Evolutionary conservation across 2,329 filamentous ascomycete species (phyloP).

Genomic region (Colletotrichum tamarilloi): DNA sequence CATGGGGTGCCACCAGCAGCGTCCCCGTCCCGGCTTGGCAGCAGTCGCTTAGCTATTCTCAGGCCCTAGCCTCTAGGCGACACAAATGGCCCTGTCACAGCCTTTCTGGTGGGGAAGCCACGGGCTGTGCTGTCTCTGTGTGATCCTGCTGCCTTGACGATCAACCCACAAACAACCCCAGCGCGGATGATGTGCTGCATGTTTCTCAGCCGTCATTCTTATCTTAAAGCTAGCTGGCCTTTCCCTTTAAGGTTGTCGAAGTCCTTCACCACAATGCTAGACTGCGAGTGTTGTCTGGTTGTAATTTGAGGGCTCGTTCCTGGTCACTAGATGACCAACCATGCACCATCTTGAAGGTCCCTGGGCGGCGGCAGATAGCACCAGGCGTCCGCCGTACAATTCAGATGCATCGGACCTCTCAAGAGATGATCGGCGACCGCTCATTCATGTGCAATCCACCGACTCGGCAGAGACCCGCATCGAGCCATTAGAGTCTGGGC

Average conservation of each 20-base stretch:
- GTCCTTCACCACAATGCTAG: neutral
- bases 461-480: neutral
- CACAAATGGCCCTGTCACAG: neutral
- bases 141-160: slow-evolving; percentile 2
- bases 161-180: neutral
- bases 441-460: neutral
- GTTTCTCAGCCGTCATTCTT: neutral
- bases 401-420: neutral
- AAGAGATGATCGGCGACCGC: neutral
- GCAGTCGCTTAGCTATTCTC: neutral
- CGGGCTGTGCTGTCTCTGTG: neutral
- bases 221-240: neutral
- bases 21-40: neutral
- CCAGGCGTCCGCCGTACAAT: neutral
- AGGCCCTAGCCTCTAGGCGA: neutral
- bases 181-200: neutral
- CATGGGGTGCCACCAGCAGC: neutral
- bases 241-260: neutral
- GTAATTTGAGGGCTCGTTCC: neutral
- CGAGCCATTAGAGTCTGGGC: neutral
- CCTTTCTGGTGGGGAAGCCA: neutral
- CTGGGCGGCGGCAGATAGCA: neutral
- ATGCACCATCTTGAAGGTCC: neutral
- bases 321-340: neutral
- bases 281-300: neutral